phyloP scores from a whole-genome alignment of 176 grass and related monocot genomes.

The Paspalum vaginatum region DNA sequence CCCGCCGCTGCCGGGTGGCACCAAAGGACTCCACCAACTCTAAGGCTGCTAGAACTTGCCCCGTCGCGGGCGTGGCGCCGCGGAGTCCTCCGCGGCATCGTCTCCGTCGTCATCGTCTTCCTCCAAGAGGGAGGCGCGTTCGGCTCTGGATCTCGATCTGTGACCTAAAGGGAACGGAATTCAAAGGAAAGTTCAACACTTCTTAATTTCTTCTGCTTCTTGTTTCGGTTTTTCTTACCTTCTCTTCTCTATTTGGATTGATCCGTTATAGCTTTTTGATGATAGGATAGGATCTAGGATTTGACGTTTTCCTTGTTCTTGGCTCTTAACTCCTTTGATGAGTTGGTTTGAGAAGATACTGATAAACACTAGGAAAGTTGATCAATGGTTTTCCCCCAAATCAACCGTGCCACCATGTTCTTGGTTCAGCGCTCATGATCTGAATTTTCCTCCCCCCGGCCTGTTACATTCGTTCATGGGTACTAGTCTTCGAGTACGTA shows the following conservation, averaged over 20 bases:
- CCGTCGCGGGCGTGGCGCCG: conserved; percentile 28
- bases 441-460: conserved; percentile 32
- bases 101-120: conserved; percentile 72
- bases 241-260: conserved; percentile 25
- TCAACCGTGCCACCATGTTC: conserved; percentile 22
- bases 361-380: conserved; percentile 47
- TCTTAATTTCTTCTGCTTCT: conserved; percentile 48
- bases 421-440: conserved; percentile 34
- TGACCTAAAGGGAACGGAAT: conserved; percentile 57
- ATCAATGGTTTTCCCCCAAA: conserved; percentile 43
- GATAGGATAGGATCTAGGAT: conserved; percentile 54
- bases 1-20: conserved; percentile 40
- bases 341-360: conserved; percentile 61
- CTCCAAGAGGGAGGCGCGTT: conserved; percentile 64
- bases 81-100: conserved; percentile 35
- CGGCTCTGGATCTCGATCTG: conserved; percentile 95
- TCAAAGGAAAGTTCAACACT: conserved; percentile 66
- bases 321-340: conserved; percentile 38
- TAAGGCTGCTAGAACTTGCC: conserved; percentile 58
- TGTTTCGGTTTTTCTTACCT: conserved; percentile 30
- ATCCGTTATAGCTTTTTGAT: conserved; percentile 55
- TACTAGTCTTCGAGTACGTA: conserved; percentile 21
- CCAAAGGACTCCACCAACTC: conserved; percentile 43
- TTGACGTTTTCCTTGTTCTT: conserved; percentile 46
- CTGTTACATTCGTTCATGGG: conserved; percentile 30